Conservation (phyloP, 2,329 filamentous ascomycete genomes). For the Penicillium sp. region DNA sequence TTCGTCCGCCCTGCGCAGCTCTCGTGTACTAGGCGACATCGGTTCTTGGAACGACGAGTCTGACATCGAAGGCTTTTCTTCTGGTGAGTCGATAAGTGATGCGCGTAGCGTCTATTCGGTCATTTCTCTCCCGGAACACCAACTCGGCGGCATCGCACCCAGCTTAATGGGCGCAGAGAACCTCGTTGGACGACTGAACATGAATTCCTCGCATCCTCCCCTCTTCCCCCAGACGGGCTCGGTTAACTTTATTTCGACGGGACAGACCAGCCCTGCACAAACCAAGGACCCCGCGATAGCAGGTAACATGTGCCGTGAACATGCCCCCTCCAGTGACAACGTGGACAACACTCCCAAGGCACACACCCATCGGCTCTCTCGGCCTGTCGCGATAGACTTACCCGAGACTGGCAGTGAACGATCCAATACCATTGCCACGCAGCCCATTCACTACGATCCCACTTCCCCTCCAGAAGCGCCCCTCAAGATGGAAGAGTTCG, state of each 20-base stretch:
- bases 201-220: constrained; percentile 41
- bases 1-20: constrained; percentile 51
- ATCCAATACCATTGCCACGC: constrained; percentile 24
- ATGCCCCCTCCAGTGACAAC: constrained; percentile 13
- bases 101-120: constrained; percentile 36
- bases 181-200: constrained; percentile 45
- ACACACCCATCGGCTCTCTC: constrained; percentile 25
- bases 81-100: constrained; percentile 40
- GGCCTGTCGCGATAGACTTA: constrained; percentile 38
- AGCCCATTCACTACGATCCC: constrained; percentile 4
- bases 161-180: constrained; percentile 48
- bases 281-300: constrained; percentile 20
- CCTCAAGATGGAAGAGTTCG: constrained; percentile 20
- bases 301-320: constrained; percentile 15
- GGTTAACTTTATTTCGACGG: constrained; percentile 29
- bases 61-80: constrained; percentile 39
- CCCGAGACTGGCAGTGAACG: constrained; percentile 37
- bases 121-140: constrained; percentile 34
- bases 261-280: constrained; percentile 29
- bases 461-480: constrained; percentile 1
- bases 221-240: constrained; percentile 26
- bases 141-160: constrained; percentile 37
- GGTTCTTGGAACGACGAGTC: constrained; percentile 31
- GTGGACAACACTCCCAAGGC: constrained; percentile 30
- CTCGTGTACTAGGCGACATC: constrained; percentile 43